Conservation (phyloP, 768 basidiomycete genomes). For the Mycena alexandri region DNA sequence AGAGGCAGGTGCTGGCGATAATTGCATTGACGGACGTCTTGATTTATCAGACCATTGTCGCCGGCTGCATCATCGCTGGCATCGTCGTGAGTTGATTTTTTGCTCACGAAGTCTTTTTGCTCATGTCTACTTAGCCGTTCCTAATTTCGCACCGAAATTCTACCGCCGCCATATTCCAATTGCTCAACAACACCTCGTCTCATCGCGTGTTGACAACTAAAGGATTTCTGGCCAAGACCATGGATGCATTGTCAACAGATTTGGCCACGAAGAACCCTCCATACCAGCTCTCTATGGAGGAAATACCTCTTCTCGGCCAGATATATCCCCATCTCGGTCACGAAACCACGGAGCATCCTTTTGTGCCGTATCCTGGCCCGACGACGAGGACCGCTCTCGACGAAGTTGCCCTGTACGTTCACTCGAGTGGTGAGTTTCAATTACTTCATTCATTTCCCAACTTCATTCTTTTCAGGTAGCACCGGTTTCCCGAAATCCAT, state of each 20-base stretch:
- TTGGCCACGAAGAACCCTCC: constrained; percentile 35
- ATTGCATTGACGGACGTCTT: constrained; percentile 49
- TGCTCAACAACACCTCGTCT: constrained; percentile 54
- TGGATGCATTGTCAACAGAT: constrained; percentile 44
- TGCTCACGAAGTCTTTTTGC: background rate
- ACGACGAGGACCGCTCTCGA: constrained; percentile 33
- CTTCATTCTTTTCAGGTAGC: constrained; percentile 17
- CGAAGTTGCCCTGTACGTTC: constrained; percentile 53
- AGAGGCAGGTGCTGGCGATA: constrained; percentile 52
- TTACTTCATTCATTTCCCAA: constrained; percentile 25
- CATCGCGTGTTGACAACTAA: constrained; percentile 51
- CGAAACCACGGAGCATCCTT: constrained; percentile 48
- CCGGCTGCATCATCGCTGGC: constrained; percentile 55
- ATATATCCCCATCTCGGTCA: constrained; percentile 57
- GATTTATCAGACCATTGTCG: constrained; percentile 55
- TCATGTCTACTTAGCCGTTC: constrained; percentile 48
- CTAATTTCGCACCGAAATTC: constrained; percentile 57
- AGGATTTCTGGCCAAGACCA: constrained; percentile 41
- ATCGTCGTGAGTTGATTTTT: constrained; percentile 45
- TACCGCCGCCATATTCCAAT: constrained; percentile 49
- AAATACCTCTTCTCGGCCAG: constrained; percentile 47
- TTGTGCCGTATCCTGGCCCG: constrained; percentile 44
- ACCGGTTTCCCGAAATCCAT: constrained; percentile 32
- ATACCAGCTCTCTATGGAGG: constrained; percentile 46
- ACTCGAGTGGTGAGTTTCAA: constrained; percentile 46